phyloP scores from a whole-genome alignment of 2,329 filamentous ascomycete species.

The Talaromyces marneffei region DNA sequence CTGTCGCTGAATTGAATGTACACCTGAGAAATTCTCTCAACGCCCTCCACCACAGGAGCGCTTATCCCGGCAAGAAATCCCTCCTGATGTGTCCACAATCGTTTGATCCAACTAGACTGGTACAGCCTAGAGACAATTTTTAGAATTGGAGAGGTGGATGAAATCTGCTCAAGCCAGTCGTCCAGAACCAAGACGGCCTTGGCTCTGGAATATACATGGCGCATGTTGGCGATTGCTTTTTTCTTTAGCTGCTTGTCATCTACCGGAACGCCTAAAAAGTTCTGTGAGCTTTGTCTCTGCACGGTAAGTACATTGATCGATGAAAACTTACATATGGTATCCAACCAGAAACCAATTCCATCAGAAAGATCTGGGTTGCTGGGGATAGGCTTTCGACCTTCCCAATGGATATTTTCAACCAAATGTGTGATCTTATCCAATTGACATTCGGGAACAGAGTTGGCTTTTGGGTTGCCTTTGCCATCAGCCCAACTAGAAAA shows the following conservation, averaged over 20 bases:
- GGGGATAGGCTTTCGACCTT: conserved; percentile 10
- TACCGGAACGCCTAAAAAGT: conserved; percentile 13
- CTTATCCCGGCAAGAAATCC: conserved; percentile 12
- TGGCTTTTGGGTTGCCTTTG: conserved; percentile 17
- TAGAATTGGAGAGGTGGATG: conserved; percentile 10
- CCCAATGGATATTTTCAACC: conserved; percentile 15
- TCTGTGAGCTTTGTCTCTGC: not conserved
- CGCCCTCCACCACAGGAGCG: too few species aligned
- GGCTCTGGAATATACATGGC: conserved; percentile 15
- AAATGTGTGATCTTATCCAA: conserved; percentile 15
- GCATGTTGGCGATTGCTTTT: conserved; percentile 14
- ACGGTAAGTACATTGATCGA: not conserved
- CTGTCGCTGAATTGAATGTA: conserved; percentile 16
- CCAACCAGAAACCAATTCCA: conserved; percentile 20
- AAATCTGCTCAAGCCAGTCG: conserved; percentile 15
- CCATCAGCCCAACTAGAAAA: conserved; percentile 18
- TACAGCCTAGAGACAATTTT: conserved; percentile 14
- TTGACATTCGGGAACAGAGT: conserved; percentile 18
- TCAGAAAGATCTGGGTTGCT: not conserved
- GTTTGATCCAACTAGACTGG: conserved; percentile 17
- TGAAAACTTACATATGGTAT: conserved; percentile 17
- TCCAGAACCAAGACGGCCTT: conserved; percentile 18
- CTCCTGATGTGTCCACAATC: conserved; percentile 18
- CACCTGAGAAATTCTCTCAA: not conserved
- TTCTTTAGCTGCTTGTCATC: conserved; percentile 2